Percentiles rank a stretch among this genome's conserved stretches.
Conservation (phyloP, 169 alveolate genomes). For the Cryptosporidium bovis region DNA sequence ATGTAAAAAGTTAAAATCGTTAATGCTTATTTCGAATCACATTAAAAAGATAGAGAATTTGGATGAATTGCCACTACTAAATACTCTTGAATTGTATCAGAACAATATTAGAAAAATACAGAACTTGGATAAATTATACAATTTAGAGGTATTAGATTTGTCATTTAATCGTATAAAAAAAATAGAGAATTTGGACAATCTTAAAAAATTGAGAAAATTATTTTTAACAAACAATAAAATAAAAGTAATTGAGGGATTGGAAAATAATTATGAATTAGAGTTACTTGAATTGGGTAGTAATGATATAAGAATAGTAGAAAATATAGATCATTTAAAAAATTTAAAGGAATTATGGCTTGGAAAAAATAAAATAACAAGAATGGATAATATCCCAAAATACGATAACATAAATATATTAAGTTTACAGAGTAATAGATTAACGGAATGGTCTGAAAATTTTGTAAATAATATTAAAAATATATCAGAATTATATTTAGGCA, state of each 20-base stretch:
- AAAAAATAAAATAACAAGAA: constrained; percentile 85
- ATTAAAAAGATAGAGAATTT: constrained; percentile 83
- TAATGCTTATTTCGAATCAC: constrained; percentile 82
- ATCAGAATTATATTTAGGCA: constrained; percentile 83
- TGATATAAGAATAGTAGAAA: constrained; percentile 84
- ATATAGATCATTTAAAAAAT: constrained; percentile 78
- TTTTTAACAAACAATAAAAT: constrained; percentile 84
- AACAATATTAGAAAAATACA: constrained; percentile 82
- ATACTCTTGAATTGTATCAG: constrained; percentile 85
- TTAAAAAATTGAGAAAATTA: constrained; percentile 77
- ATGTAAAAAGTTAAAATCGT: constrained; percentile 39
- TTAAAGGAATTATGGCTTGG: constrained; percentile 90
- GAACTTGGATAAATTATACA: constrained; percentile 79
- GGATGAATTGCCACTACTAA: constrained; percentile 78
- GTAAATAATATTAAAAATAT: constrained; percentile 76
- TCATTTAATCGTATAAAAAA: constrained; percentile 78
- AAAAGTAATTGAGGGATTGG: constrained; percentile 80
- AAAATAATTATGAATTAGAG: constrained; percentile 79
- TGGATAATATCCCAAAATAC: constrained; percentile 77
- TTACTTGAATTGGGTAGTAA: constrained; percentile 89
- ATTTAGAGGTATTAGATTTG: constrained; percentile 79
- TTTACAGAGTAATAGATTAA: constrained; percentile 84
- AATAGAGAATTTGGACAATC: constrained; percentile 76
- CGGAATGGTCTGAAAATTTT: constrained; percentile 80
- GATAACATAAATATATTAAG: constrained; percentile 82